A percentile compares a stretch with the other conserved stretches of the same genome.
These are phyloP conservation scores for Mortierella sp. DNA, from an alignment of 371 early-diverging fungal genomes.

Conservation along the genomic window DNA sequence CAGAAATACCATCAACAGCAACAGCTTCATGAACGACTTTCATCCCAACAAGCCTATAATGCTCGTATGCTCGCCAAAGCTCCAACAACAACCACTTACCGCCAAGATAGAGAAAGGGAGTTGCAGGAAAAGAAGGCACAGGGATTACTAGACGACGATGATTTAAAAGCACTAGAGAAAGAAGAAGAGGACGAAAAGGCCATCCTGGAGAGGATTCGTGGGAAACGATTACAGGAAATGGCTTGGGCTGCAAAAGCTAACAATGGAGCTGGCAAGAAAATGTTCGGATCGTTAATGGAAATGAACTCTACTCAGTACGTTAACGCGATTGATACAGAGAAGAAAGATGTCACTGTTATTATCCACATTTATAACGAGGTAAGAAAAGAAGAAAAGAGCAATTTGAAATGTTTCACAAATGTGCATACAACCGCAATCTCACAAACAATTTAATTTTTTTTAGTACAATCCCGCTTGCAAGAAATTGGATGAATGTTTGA, in stretches of 20 bases:
- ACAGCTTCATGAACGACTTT: slow-evolving; percentile 32
- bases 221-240: slow-evolving; percentile 40
- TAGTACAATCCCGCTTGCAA: slow-evolving; percentile 38
- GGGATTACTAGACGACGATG: slow-evolving; percentile 22
- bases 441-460: neutral
- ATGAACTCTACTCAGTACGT: slow-evolving; percentile 54
- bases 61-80: slow-evolving; percentile 37
- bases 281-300: slow-evolving; percentile 54
- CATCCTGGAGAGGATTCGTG: slow-evolving; percentile 39
- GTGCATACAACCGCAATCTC: neutral
- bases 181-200: slow-evolving; percentile 35
- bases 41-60: slow-evolving; percentile 30
- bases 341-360: slow-evolving; percentile 42
- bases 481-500: slow-evolving; percentile 45
- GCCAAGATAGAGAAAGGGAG: slow-evolving; percentile 30
- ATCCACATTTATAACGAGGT: slow-evolving; percentile 53
- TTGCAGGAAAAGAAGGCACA: slow-evolving; percentile 19
- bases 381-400: neutral
- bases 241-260: slow-evolving; percentile 16
- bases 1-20: slow-evolving; percentile 47
- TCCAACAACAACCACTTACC: slow-evolving; percentile 38
- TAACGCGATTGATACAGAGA: slow-evolving; percentile 39
- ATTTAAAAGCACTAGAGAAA: slow-evolving; percentile 7
- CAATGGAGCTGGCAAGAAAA: slow-evolving; percentile 9
- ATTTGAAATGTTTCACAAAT: neutral